A percentile compares a stretch with the other conserved stretches of the same genome.
Conservation (phyloP, 2,329 filamentous ascomycete genomes). For the Hymenoscyphus linearis region DNA sequence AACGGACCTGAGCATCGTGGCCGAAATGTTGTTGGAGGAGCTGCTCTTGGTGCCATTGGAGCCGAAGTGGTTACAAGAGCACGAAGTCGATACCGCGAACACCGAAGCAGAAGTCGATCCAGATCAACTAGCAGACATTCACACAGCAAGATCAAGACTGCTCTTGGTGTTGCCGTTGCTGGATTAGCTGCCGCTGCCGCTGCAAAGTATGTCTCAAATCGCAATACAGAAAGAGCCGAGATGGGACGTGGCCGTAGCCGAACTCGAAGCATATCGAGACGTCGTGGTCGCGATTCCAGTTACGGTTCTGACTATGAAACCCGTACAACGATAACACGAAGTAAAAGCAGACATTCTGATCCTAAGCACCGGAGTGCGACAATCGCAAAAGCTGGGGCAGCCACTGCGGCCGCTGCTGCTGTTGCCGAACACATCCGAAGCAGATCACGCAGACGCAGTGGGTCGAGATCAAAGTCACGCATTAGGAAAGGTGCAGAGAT, state of each 20-base stretch:
- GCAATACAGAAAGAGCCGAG: conserved; percentile 56
- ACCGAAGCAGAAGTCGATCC: conserved; percentile 37
- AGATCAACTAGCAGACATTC: conserved; percentile 32
- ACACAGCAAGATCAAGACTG: conserved; percentile 52
- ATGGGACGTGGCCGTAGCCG: conserved; percentile 47
- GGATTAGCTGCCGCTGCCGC: conserved; percentile 61
- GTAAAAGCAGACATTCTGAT: conserved; percentile 42
- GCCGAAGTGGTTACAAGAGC: conserved; percentile 57
- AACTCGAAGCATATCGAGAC: conserved; percentile 40
- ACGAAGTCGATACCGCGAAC: conserved; percentile 53
- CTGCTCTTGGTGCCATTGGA: conserved; percentile 57
- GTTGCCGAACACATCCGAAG: conserved; percentile 52
- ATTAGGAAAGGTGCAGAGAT: conserved; percentile 52
- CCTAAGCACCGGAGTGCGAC: conserved; percentile 39
- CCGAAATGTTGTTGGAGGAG: conserved; percentile 41
- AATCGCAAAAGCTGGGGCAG: conserved; percentile 38
- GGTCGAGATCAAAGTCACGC: conserved; percentile 37
- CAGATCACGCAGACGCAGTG: conserved; percentile 44
- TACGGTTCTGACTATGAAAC: conserved; percentile 30
- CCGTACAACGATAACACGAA: conserved; percentile 38
- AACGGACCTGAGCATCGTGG: conserved; percentile 26
- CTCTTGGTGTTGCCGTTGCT: conserved; percentile 57
- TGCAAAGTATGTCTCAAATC: conserved; percentile 57
- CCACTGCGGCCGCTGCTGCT: conserved; percentile 52
- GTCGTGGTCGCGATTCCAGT: conserved; percentile 35